Evolutionary conservation across 225 moss, liverwort and hornwort species (phyloP), one percentile per base, ranked within the genome.

Genomic region (Straminergon stramineum): DNA sequence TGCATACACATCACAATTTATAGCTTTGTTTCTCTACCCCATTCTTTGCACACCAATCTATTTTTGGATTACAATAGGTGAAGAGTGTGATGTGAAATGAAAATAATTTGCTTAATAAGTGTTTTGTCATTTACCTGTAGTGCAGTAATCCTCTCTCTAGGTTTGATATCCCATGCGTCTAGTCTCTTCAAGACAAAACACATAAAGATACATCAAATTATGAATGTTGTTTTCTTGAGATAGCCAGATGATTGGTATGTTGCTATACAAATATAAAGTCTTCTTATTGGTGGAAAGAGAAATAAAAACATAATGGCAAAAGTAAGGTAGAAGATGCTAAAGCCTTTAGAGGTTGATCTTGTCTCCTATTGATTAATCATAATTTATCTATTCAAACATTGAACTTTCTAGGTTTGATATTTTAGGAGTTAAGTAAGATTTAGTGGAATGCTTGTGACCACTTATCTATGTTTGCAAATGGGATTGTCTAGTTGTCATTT

Each of bases 101-200:
- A 65, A 30, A 28, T 57, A 74, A 48, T 56, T 0, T 28, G 0
- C 27, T 56, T 6, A n/a, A 67, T 48, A 63, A 71, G 21, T 30
- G 37, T 32, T 64, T 84, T 48, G 31, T 30, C 55, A 81, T 48
- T 69, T 92, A 96, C 99, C 58, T 99, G 96, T 41, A 94, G 90
- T 78, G 99, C 96, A 43, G 51, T 86, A 12, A 96, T 97, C 86
- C 97, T 93, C 85, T 99, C 99, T 37, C 96, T 93, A 24, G 96
- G 97, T 86, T 95, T 99, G 94, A 99, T 95, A 63, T 92, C 91
- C 90, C 88, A 86, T 48, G 96, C 96, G 84, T 99, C 99, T 24
- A 99, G 70, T 61, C 89, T 93, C 99, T 99, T 85, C 88, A 86
- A 84, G 62, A 13, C 69, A 84, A 86, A 84, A 70, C 75, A 91